phyloP scores from a whole-genome alignment of 176 grass and related monocot genomes.

The Zoysia japonica region DNA sequence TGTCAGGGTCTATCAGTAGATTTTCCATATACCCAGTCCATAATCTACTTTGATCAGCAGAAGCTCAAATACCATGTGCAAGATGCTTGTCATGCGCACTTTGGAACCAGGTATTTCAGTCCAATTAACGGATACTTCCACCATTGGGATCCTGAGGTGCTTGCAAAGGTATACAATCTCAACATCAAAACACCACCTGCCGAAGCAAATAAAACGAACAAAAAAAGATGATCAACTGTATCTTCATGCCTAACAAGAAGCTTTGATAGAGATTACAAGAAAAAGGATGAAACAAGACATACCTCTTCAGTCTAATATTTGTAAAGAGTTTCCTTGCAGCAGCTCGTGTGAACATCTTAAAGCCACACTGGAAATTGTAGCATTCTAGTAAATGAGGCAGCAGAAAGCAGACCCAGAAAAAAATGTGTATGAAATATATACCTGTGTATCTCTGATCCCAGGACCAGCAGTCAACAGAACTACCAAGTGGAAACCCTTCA shows the following conservation, averaged over 20 bases:
- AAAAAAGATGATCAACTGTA: neutral
- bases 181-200: constrained; percentile 97
- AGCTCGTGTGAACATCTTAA: constrained; percentile 97
- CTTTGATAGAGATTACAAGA: neutral
- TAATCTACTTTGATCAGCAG: constrained; percentile 82
- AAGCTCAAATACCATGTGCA: constrained; percentile 97
- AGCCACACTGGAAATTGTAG: constrained; percentile 74
- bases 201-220: neutral
- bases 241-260: neutral
- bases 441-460: constrained; percentile 90
- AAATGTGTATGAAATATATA: constrained; percentile 35
- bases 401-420: neutral
- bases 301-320: constrained; percentile 96
- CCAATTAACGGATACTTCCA: constrained; percentile 82
- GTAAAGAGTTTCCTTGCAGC: constrained; percentile 87
- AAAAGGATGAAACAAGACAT: neutral
- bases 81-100: constrained; percentile 74
- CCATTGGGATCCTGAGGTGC: constrained; percentile 74
- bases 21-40: constrained; percentile 86
- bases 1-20: constrained; percentile 52
- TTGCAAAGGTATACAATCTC: constrained; percentile 95
- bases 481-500: constrained; percentile 97
- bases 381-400: constrained; percentile 31
- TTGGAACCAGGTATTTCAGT: constrained; percentile 96
- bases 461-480: constrained; percentile 85